Base-by-base conservation (phyloP, 306 rosid species). In the Rosa chinensis region DNA sequence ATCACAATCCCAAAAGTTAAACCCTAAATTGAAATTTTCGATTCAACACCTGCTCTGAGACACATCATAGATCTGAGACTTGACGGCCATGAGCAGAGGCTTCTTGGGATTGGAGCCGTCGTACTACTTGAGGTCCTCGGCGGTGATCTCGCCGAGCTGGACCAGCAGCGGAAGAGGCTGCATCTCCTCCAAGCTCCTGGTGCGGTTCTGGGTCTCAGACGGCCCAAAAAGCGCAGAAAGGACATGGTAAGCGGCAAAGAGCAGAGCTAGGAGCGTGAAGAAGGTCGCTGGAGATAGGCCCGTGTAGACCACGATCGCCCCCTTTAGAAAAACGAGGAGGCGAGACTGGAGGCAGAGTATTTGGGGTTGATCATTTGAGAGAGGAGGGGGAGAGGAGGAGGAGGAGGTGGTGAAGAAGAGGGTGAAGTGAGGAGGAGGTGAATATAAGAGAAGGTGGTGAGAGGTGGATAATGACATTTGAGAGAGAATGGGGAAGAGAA, bases 1-100 rank as follows among this genome's bases (percentile, higher is more conserved):
- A 39, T 56, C 40, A 20, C 16, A 80, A 18, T 12, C 79, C 61
- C 77, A 83, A 56, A 67, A 78, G 67, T 71, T 20, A 80, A 52
- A 23, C 5, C 4, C 49, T n/a, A n/a, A 61, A 21, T 67, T n/a
- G 10, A 8, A 55, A 56, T 58, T 5, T 25, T 58, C 32, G 9
- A 58, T 58, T 9, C 53, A 48, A 42, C 35, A 92, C 99, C 99
- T 92, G 97, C 99, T 82, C 80, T 85, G 97, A 2, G 99, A 88
- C 21, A 95, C 98, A 82, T 95, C 99, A 72, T 95, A 95, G 97
- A 95, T 95, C 99, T 92, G 97, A 53, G 96, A 87, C 93, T 95
- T 92, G 85, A 95, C 89, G 56, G 97, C 99, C 97, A 95, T 92
- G 68, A 95, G 99, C 28, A 25, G 28, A 25, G 98, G 97, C 82